These are phyloP conservation scores for Immersiporthe knoxdaviesiana DNA, from an alignment of 2,329 filamentous ascomycete species.

Conservation along the genomic window DNA sequence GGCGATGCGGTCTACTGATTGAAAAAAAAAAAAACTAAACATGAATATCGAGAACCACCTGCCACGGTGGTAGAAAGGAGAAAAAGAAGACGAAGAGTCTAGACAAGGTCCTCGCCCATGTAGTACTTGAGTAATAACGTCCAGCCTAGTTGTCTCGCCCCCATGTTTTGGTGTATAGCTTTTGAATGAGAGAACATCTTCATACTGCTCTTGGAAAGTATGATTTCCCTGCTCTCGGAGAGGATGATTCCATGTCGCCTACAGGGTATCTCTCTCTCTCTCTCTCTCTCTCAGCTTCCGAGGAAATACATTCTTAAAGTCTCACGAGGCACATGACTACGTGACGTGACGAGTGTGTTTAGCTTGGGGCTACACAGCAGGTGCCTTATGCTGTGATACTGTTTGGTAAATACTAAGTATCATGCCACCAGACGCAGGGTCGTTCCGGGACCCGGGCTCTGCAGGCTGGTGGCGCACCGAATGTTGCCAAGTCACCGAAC, in stretches of 20 bases:
- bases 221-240: too few relatives aligned
- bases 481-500: background rate
- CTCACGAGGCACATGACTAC: background rate
- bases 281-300: background rate
- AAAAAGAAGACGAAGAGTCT: background rate
- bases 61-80: background rate
- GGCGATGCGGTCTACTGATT: background rate
- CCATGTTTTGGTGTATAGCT: background rate
- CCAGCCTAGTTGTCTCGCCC: background rate
- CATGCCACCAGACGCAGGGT: background rate
- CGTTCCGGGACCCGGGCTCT: constrained; percentile 5
- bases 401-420: background rate
- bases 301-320: background rate
- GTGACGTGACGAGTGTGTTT: background rate
- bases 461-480: too few relatives aligned
- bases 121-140: background rate
- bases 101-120: background rate
- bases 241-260: background rate
- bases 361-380: constrained; percentile 3
- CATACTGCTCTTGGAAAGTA: background rate
- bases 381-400: background rate
- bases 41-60: background rate
- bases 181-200: background rate
- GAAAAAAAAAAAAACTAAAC: too few relatives aligned
- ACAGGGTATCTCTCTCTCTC: background rate